Conservation (phyloP, 352 stramenopile species). For the Phytophthora cajani region DNA sequence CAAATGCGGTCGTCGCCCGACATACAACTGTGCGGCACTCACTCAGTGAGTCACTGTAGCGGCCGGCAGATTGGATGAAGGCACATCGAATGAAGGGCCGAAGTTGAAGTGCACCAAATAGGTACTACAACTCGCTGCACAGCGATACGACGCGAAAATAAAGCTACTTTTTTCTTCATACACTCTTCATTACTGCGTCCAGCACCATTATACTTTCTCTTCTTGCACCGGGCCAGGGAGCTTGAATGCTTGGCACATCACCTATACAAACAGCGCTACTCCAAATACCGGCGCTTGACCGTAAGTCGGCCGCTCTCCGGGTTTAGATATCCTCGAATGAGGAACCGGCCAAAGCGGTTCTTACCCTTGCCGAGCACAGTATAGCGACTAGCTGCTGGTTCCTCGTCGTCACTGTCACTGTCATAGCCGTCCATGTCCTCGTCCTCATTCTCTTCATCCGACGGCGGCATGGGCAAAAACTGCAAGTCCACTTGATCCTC, state of each 20-base stretch:
- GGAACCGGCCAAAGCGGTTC: constrained; percentile 72
- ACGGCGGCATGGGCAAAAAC: constrained; percentile 57
- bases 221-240: not conserved
- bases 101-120: no score
- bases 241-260: not conserved
- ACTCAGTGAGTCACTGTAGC: no score
- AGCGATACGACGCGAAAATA: no score
- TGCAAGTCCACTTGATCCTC: constrained; percentile 73
- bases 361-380: constrained; percentile 70
- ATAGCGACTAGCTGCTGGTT: constrained; percentile 44
- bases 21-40: no score
- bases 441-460: constrained; percentile 31
- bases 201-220: constrained; percentile 1
- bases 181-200: constrained; percentile 3
- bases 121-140: no score
- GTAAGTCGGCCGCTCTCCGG: constrained; percentile 47
- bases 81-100: no score
- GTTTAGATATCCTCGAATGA: constrained; percentile 73
- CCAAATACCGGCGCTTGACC: constrained; percentile 69
- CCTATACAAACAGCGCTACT: constrained; percentile 24
- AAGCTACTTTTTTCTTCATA: not conserved
- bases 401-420: constrained; percentile 37
- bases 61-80: no score
- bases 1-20: no score
- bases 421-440: constrained; percentile 32